These are phyloP conservation scores for Mucor velutinosus DNA, from an alignment of 371 early-diverging fungal genomes.

Conservation along the genomic window DNA sequence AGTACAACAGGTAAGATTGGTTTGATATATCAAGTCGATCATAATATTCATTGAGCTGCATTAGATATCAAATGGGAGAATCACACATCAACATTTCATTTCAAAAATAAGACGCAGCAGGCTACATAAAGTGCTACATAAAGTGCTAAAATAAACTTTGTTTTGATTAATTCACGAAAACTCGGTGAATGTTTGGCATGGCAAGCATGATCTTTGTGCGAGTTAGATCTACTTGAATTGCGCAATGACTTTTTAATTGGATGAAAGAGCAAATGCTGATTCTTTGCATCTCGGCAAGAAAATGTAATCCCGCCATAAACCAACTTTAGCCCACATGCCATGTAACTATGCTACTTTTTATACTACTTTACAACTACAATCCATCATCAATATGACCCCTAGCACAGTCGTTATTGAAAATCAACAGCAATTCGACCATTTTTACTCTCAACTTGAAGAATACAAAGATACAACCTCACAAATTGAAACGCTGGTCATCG, in stretches of 20 bases:
- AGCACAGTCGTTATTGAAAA: background rate
- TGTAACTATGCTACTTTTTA: background rate
- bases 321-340: background rate
- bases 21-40: background rate
- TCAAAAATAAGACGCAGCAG: constrained; percentile 3
- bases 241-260: background rate
- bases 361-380: background rate
- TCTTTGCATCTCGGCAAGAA: background rate
- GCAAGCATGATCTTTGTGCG: no score
- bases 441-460: background rate
- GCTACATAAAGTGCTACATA: no score
- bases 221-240: background rate
- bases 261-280: background rate
- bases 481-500: background rate
- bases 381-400: background rate
- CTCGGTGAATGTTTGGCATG: no score
- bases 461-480: background rate
- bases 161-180: no score
- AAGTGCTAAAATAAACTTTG: no score
- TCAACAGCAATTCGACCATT: background rate
- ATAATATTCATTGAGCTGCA: background rate
- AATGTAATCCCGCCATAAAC: background rate
- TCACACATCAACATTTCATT: constrained; percentile 10
- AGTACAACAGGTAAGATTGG: constrained; percentile 13
- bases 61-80: constrained; percentile 13